Evolutionary conservation across 352 stramenopile species (phyloP).

Genomic region (Pythium rhizo-oryzae): DNA sequence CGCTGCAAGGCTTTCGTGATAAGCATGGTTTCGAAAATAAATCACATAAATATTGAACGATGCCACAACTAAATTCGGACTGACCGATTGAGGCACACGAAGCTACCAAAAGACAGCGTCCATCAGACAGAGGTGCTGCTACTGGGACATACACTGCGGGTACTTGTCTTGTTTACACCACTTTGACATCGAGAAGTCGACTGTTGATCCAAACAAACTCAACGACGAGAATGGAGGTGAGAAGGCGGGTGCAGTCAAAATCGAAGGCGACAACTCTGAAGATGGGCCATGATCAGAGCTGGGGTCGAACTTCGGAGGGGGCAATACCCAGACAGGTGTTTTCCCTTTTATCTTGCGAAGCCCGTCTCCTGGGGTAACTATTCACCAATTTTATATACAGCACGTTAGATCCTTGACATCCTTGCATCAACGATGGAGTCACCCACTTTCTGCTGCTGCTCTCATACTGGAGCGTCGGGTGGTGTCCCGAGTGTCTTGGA

Average conservation of each 20-base stretch:
- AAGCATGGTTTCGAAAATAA: background rate
- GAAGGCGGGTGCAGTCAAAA: background rate
- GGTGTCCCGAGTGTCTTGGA: background rate
- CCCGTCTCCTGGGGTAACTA: background rate
- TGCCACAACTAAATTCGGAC: background rate
- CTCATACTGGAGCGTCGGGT: slow-evolving; percentile 20
- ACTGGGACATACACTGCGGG: slow-evolving; percentile 12
- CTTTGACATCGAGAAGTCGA: slow-evolving; percentile 38
- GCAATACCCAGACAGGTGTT: slow-evolving; percentile 25
- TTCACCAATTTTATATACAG: background rate
- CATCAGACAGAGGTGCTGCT: background rate
- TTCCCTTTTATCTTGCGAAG: slow-evolving; percentile 5
- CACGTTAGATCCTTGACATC: no score
- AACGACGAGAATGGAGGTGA: slow-evolving; percentile 16
- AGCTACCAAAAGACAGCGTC: background rate
- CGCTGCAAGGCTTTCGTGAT: background rate
- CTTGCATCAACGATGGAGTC: background rate
- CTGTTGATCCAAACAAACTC: slow-evolving; percentile 36
- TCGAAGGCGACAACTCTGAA: background rate
- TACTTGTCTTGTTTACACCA: slow-evolving; percentile 43
- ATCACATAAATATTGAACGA: background rate
- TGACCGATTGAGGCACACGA: background rate
- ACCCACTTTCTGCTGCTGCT: slow-evolving; percentile 12
- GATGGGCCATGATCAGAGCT: background rate
- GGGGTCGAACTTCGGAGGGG: slow-evolving; percentile 21